A percentile compares a stretch with the other conserved stretches of the same genome.
Evolutionary conservation across 441 rosid species (phyloP).

Genomic region (Populus hybrid): DNA sequence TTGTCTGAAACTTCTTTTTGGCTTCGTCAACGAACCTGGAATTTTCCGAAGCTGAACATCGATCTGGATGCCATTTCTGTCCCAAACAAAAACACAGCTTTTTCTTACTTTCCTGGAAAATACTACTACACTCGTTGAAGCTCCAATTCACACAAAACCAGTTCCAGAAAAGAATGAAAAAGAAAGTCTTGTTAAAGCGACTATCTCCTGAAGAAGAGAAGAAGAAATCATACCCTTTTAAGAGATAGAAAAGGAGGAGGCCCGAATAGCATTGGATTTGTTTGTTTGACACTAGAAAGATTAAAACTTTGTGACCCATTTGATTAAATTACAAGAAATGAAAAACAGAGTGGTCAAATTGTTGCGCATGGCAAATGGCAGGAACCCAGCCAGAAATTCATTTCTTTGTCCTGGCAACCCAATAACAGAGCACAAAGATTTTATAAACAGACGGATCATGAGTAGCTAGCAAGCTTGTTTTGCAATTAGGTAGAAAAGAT

Average conservation of each 20-base stretch:
- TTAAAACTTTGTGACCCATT: neutral
- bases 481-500: neutral
- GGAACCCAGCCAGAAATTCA: neutral
- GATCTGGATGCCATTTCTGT: conserved; percentile 96
- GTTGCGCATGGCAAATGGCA: neutral
- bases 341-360: neutral
- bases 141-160: neutral
- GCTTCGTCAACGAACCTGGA: conserved; percentile 68
- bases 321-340: neutral
- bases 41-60: conserved; percentile 67
- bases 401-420: neutral
- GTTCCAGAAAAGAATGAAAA: neutral
- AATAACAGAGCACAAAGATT: neutral
- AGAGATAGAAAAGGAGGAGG: neutral
- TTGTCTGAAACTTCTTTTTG: conserved; percentile 73
- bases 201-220: neutral
- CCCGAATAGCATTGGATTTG: neutral
- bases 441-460: neutral
- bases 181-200: neutral
- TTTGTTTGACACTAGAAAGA: neutral
- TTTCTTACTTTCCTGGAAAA: conserved; percentile 10
- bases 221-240: neutral
- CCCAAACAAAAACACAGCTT: conserved; percentile 9
- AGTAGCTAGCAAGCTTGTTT: neutral
- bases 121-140: neutral